These are phyloP conservation scores for Nannochloris sp. DNA, from an alignment of 139 green algal species.

Conservation along the genomic window DNA sequence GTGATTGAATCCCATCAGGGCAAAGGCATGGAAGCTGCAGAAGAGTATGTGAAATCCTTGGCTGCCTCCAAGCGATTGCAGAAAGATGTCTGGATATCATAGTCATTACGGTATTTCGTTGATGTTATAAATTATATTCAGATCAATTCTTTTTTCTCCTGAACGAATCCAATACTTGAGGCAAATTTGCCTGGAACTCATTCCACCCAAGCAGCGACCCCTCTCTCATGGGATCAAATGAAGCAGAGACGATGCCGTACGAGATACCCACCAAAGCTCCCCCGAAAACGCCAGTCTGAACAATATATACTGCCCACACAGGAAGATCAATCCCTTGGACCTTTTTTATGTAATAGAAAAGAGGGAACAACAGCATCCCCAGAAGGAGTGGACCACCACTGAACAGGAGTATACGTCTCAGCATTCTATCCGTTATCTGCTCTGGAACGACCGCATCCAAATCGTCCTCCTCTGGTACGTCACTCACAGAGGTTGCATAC, in stretches of 20 bases:
- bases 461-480: background rate
- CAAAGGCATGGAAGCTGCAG: conserved; percentile 11
- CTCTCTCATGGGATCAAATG: conserved; percentile 56
- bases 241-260: conserved; percentile 59
- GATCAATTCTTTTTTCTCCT: background rate
- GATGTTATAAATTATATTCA: background rate
- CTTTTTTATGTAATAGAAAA: conserved; percentile 68
- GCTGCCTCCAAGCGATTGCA: conserved; percentile 51
- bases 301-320: conserved; percentile 50
- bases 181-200: conserved; percentile 50
- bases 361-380: conserved; percentile 45
- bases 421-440: conserved; percentile 51
- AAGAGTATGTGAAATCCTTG: conserved; percentile 48
- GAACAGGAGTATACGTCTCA: conserved; percentile 56
- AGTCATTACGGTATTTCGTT: background rate
- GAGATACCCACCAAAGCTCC: conserved; percentile 62
- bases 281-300: conserved; percentile 52
- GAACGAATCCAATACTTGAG: conserved; percentile 34
- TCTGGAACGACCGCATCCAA: conserved; percentile 6
- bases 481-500: conserved; percentile 2
- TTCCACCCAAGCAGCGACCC: conserved; percentile 36
- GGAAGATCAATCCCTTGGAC: conserved; percentile 55
- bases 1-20: conserved; percentile 28
- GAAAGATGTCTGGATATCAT: conserved; percentile 73
- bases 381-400: conserved; percentile 41